These are phyloP conservation scores for Fusarium musae DNA, from an alignment of 2,329 filamentous ascomycete species.

Conservation along the genomic window DNA sequence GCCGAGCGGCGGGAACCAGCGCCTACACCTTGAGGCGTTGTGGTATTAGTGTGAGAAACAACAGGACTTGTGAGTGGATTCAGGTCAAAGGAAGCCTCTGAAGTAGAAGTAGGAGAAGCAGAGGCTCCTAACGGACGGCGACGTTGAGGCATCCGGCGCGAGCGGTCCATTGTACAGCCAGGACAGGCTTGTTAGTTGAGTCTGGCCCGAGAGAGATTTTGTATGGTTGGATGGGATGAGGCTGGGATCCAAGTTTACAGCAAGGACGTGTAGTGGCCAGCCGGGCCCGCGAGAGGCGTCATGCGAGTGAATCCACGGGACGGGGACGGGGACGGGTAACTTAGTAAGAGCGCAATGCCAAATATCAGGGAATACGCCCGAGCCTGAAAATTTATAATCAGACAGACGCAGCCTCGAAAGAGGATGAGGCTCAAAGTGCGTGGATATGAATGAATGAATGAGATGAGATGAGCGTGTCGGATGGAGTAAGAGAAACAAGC, in stretches of 20 bases:
- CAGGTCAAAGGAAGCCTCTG: constrained; percentile 48
- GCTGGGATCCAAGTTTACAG: constrained; percentile 43
- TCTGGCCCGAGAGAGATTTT: neutral
- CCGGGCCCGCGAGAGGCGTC: constrained; percentile 43
- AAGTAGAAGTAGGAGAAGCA: constrained; percentile 49
- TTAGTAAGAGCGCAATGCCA: constrained; percentile 26
- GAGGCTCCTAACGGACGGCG: constrained; percentile 49
- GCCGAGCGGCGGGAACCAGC: constrained; percentile 48
- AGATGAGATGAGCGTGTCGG: constrained; percentile 45
- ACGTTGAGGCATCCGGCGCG: constrained; percentile 50
- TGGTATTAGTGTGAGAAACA: constrained; percentile 48
- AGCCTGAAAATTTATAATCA: constrained; percentile 14
- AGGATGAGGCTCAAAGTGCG: constrained; percentile 39
- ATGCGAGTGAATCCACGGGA: constrained; percentile 40
- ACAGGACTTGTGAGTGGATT: constrained; percentile 48
- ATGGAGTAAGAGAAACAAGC: constrained; percentile 45
- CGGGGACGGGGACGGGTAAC: constrained; percentile 13
- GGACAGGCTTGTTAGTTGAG: constrained; percentile 30
- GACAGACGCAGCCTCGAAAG: constrained; percentile 1
- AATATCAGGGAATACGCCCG: constrained; percentile 23
- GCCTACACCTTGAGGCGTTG: constrained; percentile 46
- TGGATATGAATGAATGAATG: constrained; percentile 35
- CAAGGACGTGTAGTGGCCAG: constrained; percentile 46
- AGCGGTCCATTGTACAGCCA: constrained; percentile 52
- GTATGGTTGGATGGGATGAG: constrained; percentile 20